A percentile compares a stretch with the other conserved stretches of the same genome.
These are phyloP conservation scores for Neurospora cerealis DNA, from an alignment of 495 filamentous ascomycete species.

Conservation along the genomic window DNA sequence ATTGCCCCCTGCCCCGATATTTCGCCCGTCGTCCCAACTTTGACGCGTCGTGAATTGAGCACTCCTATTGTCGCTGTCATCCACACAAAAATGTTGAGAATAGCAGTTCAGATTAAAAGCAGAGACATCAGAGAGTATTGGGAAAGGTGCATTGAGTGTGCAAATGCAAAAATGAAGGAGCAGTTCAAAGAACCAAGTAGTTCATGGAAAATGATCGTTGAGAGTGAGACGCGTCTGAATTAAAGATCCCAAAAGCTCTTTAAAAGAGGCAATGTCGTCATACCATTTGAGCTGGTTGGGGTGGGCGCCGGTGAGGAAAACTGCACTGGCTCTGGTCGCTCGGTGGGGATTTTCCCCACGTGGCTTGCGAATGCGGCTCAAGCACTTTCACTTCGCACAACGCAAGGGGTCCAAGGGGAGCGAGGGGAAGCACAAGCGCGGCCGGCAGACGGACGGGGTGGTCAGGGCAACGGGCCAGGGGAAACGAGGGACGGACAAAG, in stretches of 20 bases:
- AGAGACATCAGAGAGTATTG: neutral
- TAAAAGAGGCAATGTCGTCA: slow-evolving; percentile 19
- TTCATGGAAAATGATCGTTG: neutral
- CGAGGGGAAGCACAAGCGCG: neutral
- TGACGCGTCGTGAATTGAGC: slow-evolving; percentile 12
- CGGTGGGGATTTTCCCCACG: slow-evolving; percentile 17
- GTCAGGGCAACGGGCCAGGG: neutral
- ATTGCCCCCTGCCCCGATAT: neutral
- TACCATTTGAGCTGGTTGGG: slow-evolving; percentile 6
- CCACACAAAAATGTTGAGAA: neutral
- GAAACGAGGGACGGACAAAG: neutral
- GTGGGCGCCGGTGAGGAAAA: slow-evolving; percentile 4
- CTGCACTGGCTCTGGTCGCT: slow-evolving; percentile 1
- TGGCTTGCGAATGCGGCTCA: slow-evolving; percentile 20
- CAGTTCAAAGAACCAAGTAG: neutral
- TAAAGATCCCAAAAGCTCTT: slow-evolving; percentile 13
- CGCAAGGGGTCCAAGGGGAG: neutral
- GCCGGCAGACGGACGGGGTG: neutral
- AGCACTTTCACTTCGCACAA: neutral
- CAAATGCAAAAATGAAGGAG: neutral
- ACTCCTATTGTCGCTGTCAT: slow-evolving; percentile 6
- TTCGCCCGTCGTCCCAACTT: neutral
- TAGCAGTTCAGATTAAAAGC: neutral
- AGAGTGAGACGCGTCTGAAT: slow-evolving; percentile 13
- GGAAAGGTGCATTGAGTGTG: neutral